A percentile compares a stretch with the other conserved stretches of the same genome.
These are phyloP conservation scores for Physcomitrium patens DNA, from an alignment of 225 moss, liverwort and hornwort genomes.

Conservation along the genomic window DNA sequence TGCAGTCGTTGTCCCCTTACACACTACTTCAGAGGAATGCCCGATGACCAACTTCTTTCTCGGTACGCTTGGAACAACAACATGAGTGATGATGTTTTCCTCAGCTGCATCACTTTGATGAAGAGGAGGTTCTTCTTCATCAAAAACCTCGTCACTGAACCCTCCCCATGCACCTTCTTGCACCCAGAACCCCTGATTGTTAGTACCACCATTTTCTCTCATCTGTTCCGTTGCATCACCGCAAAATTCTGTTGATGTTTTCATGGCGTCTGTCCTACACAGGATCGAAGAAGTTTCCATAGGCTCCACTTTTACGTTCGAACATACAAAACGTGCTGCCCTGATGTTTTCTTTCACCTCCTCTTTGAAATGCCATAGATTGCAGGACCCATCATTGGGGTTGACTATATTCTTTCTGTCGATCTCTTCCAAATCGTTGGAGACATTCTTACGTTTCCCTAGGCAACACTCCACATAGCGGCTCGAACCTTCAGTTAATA, in stretches of 20 bases:
- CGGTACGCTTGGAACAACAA: conserved; percentile 36
- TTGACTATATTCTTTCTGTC: conserved; percentile 27
- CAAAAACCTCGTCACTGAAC: conserved; percentile 46
- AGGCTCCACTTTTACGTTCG: conserved; percentile 29
- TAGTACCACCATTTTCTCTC: conserved; percentile 10
- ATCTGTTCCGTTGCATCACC: conserved; percentile 8
- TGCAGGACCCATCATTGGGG: conserved; percentile 28
- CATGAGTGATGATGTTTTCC: conserved; percentile 27
- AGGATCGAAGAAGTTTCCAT: conserved; percentile 16
- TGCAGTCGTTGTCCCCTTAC: conserved; percentile 5
- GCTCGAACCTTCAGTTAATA: conserved; percentile 41
- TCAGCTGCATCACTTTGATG: conserved; percentile 12
- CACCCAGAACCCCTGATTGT: conserved; percentile 48
- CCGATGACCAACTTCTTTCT: conserved; percentile 52
- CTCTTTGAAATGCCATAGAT: conserved; percentile 48
- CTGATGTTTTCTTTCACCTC: conserved; percentile 39
- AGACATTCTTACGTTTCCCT: conserved; percentile 22
- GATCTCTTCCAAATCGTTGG: conserved; percentile 22
- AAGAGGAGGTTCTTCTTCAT: conserved; percentile 27
- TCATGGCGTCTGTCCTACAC: conserved; percentile 19
- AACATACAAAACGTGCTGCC: conserved; percentile 22
- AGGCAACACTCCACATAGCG: conserved; percentile 28
- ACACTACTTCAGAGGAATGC: conserved; percentile 15
- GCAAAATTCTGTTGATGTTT: conserved; percentile 23
- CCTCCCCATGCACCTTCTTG: conserved; percentile 57